phyloP scores from a whole-genome alignment of 768 basidiomycete species.

The Leccinum imitatum region DNA sequence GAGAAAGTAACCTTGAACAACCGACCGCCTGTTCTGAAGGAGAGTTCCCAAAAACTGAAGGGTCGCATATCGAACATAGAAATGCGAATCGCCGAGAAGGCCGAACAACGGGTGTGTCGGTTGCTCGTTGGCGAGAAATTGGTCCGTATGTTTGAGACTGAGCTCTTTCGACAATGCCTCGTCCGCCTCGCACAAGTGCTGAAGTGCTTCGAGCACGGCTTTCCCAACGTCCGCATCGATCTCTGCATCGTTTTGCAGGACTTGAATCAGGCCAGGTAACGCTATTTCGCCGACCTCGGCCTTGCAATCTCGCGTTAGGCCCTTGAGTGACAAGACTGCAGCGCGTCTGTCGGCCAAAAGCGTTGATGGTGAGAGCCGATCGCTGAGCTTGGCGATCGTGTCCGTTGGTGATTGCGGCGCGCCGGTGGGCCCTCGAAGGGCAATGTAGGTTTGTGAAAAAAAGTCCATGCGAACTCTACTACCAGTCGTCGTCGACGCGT shows the following conservation, averaged over 20 bases:
- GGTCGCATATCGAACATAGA: slow-evolving; percentile 83
- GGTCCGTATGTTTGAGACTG: slow-evolving; percentile 83
- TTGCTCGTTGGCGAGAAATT: slow-evolving; percentile 69
- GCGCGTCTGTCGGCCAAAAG: slow-evolving; percentile 90
- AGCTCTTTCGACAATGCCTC: slow-evolving; percentile 53
- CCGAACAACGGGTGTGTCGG: slow-evolving; percentile 73
- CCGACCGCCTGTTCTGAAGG: slow-evolving; percentile 76
- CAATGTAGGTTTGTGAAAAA: slow-evolving; percentile 81
- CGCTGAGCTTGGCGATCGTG: slow-evolving; percentile 84
- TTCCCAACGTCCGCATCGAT: slow-evolving; percentile 91
- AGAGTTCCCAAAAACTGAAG: slow-evolving; percentile 80
- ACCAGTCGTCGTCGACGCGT: slow-evolving; percentile 2
- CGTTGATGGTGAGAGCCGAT: slow-evolving; percentile 86
- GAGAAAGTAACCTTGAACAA: slow-evolving; percentile 89
- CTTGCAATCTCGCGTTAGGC: slow-evolving; percentile 88
- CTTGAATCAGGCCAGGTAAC: slow-evolving; percentile 73
- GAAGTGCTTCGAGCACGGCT: slow-evolving; percentile 87
- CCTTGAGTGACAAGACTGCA: slow-evolving; percentile 91
- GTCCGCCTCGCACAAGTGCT: slow-evolving; percentile 79
- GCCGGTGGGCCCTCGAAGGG: slow-evolving; percentile 80
- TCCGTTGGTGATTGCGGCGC: slow-evolving; percentile 82
- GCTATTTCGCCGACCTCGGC: slow-evolving; percentile 82
- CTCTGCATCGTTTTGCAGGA: slow-evolving; percentile 84
- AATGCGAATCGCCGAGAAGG: slow-evolving; percentile 71
- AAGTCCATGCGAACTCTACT: slow-evolving; percentile 61